A percentile compares a stretch with the other conserved stretches of the same genome.
Conservation (phyloP, 2,329 filamentous ascomycete genomes). For the Moelleriella libera region DNA sequence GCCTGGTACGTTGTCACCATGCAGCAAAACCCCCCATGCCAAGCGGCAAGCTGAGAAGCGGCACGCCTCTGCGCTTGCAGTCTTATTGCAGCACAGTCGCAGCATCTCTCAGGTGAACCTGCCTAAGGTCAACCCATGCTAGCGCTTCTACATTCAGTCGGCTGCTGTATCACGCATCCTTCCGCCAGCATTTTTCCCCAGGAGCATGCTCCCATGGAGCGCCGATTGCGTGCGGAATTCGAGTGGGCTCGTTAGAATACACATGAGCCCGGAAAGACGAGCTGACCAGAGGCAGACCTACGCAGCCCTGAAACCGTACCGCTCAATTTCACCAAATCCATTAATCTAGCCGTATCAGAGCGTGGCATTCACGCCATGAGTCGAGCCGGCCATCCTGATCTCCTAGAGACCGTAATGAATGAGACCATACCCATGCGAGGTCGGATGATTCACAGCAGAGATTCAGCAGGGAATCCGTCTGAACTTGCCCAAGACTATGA, state of each 20-base stretch:
- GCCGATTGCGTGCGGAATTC: too few relatives aligned
- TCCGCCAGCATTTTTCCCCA: not conserved
- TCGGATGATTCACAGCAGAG: conserved; percentile 82
- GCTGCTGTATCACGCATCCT: not conserved
- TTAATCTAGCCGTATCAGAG: conserved; percentile 90
- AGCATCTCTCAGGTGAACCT: too few relatives aligned
- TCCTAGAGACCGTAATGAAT: conserved; percentile 60
- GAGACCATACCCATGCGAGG: conserved; percentile 87
- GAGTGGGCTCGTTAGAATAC: too few relatives aligned
- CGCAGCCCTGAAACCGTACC: conserved; percentile 70
- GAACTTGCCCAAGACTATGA: conserved; percentile 87
- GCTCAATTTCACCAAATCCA: conserved; percentile 95
- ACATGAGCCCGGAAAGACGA: too few relatives aligned
- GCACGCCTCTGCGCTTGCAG: too few relatives aligned
- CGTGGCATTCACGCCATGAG: conserved; percentile 82
- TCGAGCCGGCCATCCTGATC: conserved; percentile 47
- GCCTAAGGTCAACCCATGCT: too few relatives aligned
- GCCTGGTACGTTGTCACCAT: conserved; percentile 48
- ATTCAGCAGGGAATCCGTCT: conserved; percentile 50
- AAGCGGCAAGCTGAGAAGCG: too few relatives aligned
- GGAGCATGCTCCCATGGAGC: too few relatives aligned
- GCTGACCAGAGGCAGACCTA: conserved; percentile 40
- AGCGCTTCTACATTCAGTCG: too few relatives aligned
- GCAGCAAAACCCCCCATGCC: too few relatives aligned
- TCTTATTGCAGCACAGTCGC: too few relatives aligned